Percentiles rank a stretch among this genome's conserved stretches.
Evolutionary conservation across 225 moss, liverwort and hornwort genomes (phyloP).

Genomic region (Sphagnum contortum): DNA sequence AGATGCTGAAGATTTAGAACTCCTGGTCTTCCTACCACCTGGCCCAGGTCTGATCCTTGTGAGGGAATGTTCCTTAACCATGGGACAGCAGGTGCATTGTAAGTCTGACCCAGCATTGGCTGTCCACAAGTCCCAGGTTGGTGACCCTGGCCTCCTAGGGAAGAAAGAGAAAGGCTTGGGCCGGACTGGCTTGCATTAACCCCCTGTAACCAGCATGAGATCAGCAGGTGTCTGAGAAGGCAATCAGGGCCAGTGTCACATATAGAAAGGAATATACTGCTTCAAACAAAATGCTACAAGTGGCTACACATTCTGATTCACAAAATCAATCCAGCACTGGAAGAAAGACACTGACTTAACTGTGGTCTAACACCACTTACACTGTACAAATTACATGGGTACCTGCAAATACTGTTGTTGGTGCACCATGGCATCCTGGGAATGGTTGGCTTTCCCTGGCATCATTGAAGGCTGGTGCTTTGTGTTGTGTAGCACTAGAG

Average conservation of each 20-base stretch:
- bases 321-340: too few relatives aligned
- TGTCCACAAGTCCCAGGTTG: conserved; percentile 46
- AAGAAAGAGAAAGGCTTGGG: conserved; percentile 70
- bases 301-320: too few relatives aligned
- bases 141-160: conserved; percentile 49
- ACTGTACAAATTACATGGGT: not conserved
- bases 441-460: conserved; percentile 42
- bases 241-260: too few relatives aligned
- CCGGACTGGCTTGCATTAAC: conserved; percentile 56
- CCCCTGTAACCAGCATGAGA: conserved; percentile 33
- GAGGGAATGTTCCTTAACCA: conserved; percentile 66
- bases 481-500: conserved; percentile 52
- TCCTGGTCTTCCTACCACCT: conserved; percentile 39
- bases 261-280: too few relatives aligned
- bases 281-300: too few relatives aligned
- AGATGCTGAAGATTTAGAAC: conserved; percentile 64
- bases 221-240: too few relatives aligned
- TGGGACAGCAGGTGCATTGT: conserved; percentile 51
- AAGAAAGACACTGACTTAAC: too few relatives aligned
- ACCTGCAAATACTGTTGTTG: conserved; percentile 84
- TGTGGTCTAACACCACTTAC: too few relatives aligned
- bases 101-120: conserved; percentile 37
- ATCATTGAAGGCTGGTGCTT: conserved; percentile 65
- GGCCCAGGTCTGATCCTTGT: conserved; percentile 41
- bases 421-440: conserved; percentile 59